Base-by-base conservation (phyloP, 305 asterid genomes). In the Fraxinus ornus region DNA sequence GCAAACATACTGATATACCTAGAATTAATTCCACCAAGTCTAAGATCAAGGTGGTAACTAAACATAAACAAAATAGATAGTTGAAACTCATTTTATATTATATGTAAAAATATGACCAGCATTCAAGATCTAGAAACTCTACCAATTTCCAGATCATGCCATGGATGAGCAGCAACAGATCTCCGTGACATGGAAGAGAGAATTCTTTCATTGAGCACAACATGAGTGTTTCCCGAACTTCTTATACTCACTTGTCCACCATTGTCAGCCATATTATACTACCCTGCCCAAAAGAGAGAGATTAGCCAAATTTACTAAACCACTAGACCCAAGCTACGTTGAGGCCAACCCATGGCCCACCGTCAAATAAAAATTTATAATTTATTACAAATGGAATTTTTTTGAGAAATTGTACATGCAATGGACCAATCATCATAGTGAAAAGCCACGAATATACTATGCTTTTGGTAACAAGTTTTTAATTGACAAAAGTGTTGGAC, bases 91-190 rank as follows among this genome's bases (percentile, higher is more conserved):
- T 5, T 19, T n/a, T 19, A 57, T 57, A 57, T 5, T 19, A 57
- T n/a, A 17, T 7, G 28, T 19, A 57, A 57, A 57, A 57, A 7
- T n/a, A 57, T n/a, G 21, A 52, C 62, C 21, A 52, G 7, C 21
- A 52, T 52, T 52, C 62, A 15, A 17, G 28, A 19, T 57, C 68
- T 22, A 64, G 49, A 64, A 82, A 77, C 19, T 47, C 24, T 86
- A 89, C 94, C 96, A 49, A 92, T 92, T 82, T 92, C 98, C 87
- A 95, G 89, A 88, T 92, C 98, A 85, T 95, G 98, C 98, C 98
- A 92, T 30, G 98, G 98, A 88, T 95, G 98, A 83, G 95, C 97
- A 84, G 97, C 98, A 77, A 91, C 87, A 39, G 95, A 81, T 88
- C 90, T 88, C 68, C 91, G 86, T 3, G 94, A 89, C 94, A 95